Percentiles rank a stretch among this genome's conserved stretches.
These are phyloP conservation scores for Xylaria digitata DNA, from an alignment of 2,329 filamentous ascomycete genomes.

Conservation along the genomic window DNA sequence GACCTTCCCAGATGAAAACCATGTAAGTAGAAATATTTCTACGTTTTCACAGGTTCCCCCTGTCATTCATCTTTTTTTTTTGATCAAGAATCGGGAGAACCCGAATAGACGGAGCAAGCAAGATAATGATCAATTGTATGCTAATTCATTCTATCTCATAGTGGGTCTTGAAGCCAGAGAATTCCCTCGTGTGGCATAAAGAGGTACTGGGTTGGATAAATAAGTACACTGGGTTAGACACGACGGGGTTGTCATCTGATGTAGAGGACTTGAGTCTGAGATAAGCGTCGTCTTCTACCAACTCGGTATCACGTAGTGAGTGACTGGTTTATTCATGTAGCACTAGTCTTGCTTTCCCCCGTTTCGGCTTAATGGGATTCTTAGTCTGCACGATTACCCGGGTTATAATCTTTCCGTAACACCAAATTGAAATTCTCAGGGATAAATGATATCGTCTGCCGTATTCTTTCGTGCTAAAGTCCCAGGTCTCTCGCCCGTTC, in stretches of 20 bases:
- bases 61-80: background rate
- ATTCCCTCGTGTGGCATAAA: conserved; percentile 88
- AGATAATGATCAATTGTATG: background rate
- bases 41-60: background rate
- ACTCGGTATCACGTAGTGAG: background rate
- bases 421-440: background rate
- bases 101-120: background rate
- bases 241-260: conserved; percentile 41
- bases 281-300: conserved; percentile 18
- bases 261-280: conserved; percentile 40
- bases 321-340: background rate
- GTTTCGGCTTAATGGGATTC: background rate
- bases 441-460: background rate
- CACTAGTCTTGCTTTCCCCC: background rate
- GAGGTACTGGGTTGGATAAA: conserved; percentile 85
- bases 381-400: background rate
- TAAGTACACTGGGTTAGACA: conserved; percentile 64
- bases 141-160: conserved; percentile 46
- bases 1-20: conserved; percentile 81
- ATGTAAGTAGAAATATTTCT: conserved; percentile 53
- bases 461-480: background rate
- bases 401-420: background rate
- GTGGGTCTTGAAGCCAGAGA: conserved; percentile 93
- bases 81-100: background rate
- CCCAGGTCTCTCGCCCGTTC: background rate